Evolutionary conservation across 2,329 filamentous ascomycete species (phyloP).

Genomic region (Claviceps paspali): DNA sequence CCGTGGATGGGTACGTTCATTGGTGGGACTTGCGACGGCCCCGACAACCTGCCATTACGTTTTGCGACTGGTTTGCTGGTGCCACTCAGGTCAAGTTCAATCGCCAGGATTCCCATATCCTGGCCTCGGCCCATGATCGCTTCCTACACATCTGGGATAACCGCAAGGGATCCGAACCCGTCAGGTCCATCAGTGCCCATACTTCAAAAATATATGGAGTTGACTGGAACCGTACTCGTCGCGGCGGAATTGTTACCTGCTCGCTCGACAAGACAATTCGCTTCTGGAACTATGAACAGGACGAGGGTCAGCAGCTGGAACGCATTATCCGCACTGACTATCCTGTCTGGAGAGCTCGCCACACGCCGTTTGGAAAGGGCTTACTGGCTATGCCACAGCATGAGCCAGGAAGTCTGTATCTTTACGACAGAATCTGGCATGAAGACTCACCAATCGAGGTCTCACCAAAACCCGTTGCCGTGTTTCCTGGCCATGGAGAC

Average conservation of each 20-base stretch:
- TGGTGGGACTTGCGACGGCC: conserved; percentile 77
- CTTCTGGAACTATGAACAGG: conserved; percentile 66
- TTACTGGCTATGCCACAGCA: conserved; percentile 85
- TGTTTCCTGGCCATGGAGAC: conserved; percentile 46
- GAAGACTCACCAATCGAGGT: conserved; percentile 28
- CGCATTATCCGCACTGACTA: conserved; percentile 69
- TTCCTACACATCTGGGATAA: conserved; percentile 85
- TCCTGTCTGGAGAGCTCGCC: conserved; percentile 79
- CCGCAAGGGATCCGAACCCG: conserved; percentile 58
- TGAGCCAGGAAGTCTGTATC: conserved; percentile 67
- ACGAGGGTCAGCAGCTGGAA: conserved; percentile 51
- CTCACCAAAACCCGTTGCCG: conserved; percentile 32
- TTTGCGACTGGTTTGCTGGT: conserved; percentile 86
- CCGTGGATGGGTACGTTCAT: conserved; percentile 84
- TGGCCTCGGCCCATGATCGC: conserved; percentile 82
- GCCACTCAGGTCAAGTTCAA: conserved; percentile 95
- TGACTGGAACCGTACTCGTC: conserved; percentile 75
- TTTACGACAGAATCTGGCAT: conserved; percentile 55
- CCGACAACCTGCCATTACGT: conserved; percentile 58
- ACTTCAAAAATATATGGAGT: conserved; percentile 89
- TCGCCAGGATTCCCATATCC: conserved; percentile 67
- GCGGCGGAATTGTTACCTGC: conserved; percentile 66
- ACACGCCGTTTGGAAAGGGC: conserved; percentile 79
- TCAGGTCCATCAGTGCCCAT: conserved; percentile 77
- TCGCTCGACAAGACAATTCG: conserved; percentile 87